Evolutionary conservation across 2,329 filamentous ascomycete species (phyloP).

Genomic region (Graphilbum ipis-grandicollis): DNA sequence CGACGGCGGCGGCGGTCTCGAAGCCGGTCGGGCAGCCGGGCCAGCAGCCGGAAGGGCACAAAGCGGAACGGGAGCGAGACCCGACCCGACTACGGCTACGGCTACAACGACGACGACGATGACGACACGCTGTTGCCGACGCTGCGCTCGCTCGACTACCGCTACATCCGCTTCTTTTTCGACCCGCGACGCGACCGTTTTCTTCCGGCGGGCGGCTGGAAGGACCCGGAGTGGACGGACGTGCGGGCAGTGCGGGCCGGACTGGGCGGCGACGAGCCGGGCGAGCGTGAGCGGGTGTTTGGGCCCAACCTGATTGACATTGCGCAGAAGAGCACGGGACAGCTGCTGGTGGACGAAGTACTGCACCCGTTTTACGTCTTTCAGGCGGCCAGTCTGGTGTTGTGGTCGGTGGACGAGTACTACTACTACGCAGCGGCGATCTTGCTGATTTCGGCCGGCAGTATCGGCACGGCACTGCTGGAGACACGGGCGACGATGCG

Average conservation of each 20-base stretch:
- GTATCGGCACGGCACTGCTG: conserved; percentile 73
- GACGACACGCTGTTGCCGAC: conserved; percentile 61
- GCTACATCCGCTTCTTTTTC: conserved; percentile 85
- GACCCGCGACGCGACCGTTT: conserved; percentile 85
- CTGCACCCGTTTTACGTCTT: conserved; percentile 98
- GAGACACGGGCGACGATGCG: conserved; percentile 90
- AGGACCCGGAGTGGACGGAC: conserved; percentile 77
- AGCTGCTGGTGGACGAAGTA: conserved; percentile 80
- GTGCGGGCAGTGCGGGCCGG: conserved; percentile 58
- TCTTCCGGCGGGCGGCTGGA: conserved; percentile 75
- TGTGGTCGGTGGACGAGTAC: conserved; percentile 93
- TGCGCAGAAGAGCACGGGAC: conserved; percentile 66
- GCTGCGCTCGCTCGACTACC: conserved; percentile 71
- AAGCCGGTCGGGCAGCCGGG: conserved; percentile 17
- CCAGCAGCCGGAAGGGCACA: too few species aligned
- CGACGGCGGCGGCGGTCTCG: neutral
- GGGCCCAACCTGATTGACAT: conserved; percentile 85
- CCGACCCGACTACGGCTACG: conserved; percentile 1
- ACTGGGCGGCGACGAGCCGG: conserved; percentile 77
- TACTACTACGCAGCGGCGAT: conserved; percentile 97
- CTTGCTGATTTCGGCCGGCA: conserved; percentile 83
- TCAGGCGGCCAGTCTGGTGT: conserved; percentile 79
- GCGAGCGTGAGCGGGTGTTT: conserved; percentile 69
- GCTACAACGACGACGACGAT: conserved; percentile 25
- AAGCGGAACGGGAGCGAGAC: too few species aligned